phyloP scores from a whole-genome alignment of 768 basidiomycete species.

The Cystofilobasidium capitatum region DNA sequence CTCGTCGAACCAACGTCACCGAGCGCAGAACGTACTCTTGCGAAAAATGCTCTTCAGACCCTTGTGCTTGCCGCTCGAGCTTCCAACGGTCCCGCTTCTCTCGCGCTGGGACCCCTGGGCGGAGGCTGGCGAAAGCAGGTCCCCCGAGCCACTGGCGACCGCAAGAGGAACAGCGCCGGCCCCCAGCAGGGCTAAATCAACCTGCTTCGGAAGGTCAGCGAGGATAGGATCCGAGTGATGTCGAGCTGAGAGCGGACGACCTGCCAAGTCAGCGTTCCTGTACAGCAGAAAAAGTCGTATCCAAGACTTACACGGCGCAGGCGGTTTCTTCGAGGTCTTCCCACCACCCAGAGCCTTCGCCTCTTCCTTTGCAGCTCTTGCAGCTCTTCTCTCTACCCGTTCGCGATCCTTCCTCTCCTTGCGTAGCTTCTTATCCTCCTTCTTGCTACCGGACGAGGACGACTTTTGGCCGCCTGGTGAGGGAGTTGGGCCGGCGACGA shows the following conservation, averaged over 20 bases:
- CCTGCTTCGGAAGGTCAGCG: not conserved
- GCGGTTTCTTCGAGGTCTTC: conserved; percentile 7
- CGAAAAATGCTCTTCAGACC: not conserved
- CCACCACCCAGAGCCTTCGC: not conserved
- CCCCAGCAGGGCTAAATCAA: not conserved
- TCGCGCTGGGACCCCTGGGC: not conserved
- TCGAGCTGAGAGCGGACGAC: not conserved
- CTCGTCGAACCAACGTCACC: too few species aligned
- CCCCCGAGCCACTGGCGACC: not conserved
- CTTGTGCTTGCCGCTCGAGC: not conserved
- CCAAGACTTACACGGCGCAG: not conserved
- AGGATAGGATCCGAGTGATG: not conserved
- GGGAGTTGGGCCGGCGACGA: not conserved
- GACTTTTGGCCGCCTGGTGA: not conserved
- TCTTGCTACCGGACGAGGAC: not conserved
- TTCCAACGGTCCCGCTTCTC: not conserved
- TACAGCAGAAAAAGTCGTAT: too few species aligned
- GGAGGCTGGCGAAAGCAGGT: not conserved
- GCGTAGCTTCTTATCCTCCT: conserved; percentile 19
- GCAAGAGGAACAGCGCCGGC: not conserved
- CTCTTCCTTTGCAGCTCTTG: not conserved
- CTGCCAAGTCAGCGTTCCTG: not conserved
- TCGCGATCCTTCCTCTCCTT: not conserved
- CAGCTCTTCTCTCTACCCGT: not conserved
- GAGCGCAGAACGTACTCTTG: not conserved